Evolutionary conservation across 2,329 filamentous ascomycete genomes (phyloP), one percentile per base, ranked within the genome.

Genomic region (Capronia coronata): DNA sequence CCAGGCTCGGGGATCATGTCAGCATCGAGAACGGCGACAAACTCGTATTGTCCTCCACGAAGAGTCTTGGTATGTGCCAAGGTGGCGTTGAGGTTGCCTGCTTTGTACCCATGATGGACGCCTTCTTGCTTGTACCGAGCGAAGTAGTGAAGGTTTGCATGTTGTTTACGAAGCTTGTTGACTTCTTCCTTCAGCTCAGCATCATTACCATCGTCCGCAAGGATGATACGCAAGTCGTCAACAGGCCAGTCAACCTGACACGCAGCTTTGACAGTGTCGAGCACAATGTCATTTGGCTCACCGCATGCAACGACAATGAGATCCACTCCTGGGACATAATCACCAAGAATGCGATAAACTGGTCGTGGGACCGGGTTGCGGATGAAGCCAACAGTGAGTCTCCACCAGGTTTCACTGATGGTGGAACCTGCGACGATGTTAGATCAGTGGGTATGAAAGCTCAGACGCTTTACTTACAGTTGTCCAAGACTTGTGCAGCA

Each of bases 21-120:
- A 16, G 80, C 80, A 61, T 84, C 81, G 27, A 84, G 67, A 32
- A 77, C 76, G n/a, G 79, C 80, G 61, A 83, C 75, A 62, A 71
- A 82, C 57, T 76, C 70, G 38, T 70, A 69, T 9, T 75, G 68
- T 11, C 77, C 77, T 13, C 75, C 75, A 1, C 74, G 73, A 13
- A 80, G 65, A 10, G 64, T 58, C 11, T 41, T 37, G 16, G 53
- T 38, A 29, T 21, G 43, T 21, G 23, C 23, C 8, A 53, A 29
- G 29, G 43, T 68, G 65, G 6, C 71, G 64, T 82, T 83, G 30
- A 70, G 51, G 40, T 70, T 70, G 3, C 63, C 67, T 10, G 67
- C 63, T 58, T 70, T 70, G 27, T 64, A 25, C 67, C 62, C 2
- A 65, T 59, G 19, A 76, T 60, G 1, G 65, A 65, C n/a, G 63